phyloP scores from a whole-genome alignment of 768 basidiomycete species.

The Calocybe gangraenosa region DNA sequence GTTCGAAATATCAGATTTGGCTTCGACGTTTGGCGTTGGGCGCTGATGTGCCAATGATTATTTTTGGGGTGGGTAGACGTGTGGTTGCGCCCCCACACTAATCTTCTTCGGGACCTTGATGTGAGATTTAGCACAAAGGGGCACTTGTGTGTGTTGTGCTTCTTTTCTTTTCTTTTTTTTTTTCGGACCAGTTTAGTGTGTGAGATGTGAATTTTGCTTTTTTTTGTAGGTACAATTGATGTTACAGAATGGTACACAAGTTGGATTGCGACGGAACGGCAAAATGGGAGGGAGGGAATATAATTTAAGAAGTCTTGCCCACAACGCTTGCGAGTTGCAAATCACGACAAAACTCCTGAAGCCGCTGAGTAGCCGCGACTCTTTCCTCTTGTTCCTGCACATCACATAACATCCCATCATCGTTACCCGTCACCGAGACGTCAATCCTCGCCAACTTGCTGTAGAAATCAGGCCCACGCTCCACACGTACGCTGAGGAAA shows the following conservation, averaged over 20 bases:
- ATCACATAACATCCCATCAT: constrained; percentile 13
- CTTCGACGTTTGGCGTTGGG: not conserved
- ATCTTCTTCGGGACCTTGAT: too few species aligned
- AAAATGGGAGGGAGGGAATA: not conserved
- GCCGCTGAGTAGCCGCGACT: constrained; percentile 34
- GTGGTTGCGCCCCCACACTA: too few species aligned
- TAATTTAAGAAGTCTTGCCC: constrained; percentile 18
- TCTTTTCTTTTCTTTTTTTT: too few species aligned
- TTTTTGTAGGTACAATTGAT: not conserved
- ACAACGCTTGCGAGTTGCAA: constrained; percentile 37
- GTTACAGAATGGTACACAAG: constrained; percentile 10
- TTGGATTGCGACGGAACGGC: too few species aligned
- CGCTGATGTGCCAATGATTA: not conserved
- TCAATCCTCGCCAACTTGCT: constrained; percentile 45
- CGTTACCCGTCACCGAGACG: constrained; percentile 39
- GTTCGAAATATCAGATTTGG: too few species aligned
- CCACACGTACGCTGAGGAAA: constrained; percentile 49
- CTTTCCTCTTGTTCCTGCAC: constrained; percentile 36
- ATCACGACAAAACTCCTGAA: constrained; percentile 49
- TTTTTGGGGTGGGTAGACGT: too few species aligned
- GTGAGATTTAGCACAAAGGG: too few species aligned
- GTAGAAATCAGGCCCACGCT: constrained; percentile 46
- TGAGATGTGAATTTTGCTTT: too few species aligned
- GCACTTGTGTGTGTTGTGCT: too few species aligned
- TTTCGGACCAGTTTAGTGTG: too few species aligned